phyloP scores from a whole-genome alignment of 2,329 filamentous ascomycete genomes.

The Colletotrichum salicis region DNA sequence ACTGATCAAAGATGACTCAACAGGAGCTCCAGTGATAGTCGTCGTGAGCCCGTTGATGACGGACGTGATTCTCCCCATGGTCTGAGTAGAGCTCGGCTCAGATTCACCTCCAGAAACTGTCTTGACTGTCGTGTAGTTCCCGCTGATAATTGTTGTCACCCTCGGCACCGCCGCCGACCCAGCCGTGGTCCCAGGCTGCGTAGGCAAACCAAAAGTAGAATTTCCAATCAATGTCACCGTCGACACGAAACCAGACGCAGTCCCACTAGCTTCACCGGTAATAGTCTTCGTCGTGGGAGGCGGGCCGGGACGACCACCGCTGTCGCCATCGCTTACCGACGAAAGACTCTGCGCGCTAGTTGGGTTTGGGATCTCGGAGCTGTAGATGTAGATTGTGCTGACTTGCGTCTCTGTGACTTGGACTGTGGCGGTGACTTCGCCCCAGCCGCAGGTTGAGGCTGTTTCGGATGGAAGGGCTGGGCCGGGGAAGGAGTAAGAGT shows the following conservation, averaged over 20 bases:
- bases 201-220: background rate
- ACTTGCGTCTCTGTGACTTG: conserved; percentile 25
- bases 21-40: background rate
- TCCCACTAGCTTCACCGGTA: background rate
- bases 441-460: background rate
- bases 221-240: background rate
- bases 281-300: background rate
- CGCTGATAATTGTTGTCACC: background rate
- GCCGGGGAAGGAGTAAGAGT: conserved; percentile 14
- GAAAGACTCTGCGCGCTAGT: background rate
- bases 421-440: conserved; percentile 3
- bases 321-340: background rate
- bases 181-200: background rate
- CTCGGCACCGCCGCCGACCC: background rate
- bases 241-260: background rate
- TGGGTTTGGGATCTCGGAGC: background rate
- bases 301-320: conserved; percentile 5
- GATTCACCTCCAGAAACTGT: background rate
- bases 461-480: background rate
- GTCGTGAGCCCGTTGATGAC: background rate
- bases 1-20: background rate
- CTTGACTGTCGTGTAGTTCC: background rate
- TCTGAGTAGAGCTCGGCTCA: background rate
- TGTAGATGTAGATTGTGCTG: conserved; percentile 8
- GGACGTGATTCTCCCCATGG: background rate